These are phyloP conservation scores for Salix exigua DNA, from an alignment of 345 rosid species.

Conservation along the genomic window DNA sequence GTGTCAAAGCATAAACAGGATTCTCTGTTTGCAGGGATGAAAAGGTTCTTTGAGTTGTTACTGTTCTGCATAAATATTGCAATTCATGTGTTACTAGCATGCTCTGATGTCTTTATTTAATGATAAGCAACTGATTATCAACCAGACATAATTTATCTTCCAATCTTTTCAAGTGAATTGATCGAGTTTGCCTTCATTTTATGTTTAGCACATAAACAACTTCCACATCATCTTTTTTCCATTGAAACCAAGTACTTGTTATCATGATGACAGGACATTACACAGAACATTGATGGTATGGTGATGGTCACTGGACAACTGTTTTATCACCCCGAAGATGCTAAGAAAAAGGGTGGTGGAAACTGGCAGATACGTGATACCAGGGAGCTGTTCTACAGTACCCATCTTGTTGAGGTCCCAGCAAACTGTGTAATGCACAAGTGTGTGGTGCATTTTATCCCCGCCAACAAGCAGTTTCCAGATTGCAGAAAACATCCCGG, in stretches of 20 bases:
- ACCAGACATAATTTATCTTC: background rate
- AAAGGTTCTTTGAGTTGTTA: background rate
- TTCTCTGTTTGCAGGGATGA: background rate
- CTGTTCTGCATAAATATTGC: background rate
- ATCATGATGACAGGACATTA: constrained; percentile 58
- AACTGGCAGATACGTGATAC: constrained; percentile 83
- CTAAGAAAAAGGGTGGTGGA: constrained; percentile 86
- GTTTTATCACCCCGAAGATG: constrained; percentile 98
- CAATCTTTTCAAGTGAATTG: background rate
- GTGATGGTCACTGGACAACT: constrained; percentile 90
- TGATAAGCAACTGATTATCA: background rate
- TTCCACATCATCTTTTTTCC: background rate
- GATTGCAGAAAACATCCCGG: constrained; percentile 73
- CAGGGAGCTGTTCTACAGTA: constrained; percentile 84
- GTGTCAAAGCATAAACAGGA: background rate
- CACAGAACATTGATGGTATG: constrained; percentile 52
- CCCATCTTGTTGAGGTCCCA: constrained; percentile 85
- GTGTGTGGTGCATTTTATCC: constrained; percentile 90
- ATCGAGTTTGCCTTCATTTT: background rate
- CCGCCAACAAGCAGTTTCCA: constrained; percentile 77
- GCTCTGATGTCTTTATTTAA: background rate
- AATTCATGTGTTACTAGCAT: background rate
- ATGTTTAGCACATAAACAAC: background rate
- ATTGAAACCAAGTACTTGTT: constrained; percentile 3
- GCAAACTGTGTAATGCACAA: constrained; percentile 97